These are phyloP conservation scores for Epichloe amarillans DNA, from an alignment of 2,329 filamentous ascomycete genomes.

Conservation along the genomic window DNA sequence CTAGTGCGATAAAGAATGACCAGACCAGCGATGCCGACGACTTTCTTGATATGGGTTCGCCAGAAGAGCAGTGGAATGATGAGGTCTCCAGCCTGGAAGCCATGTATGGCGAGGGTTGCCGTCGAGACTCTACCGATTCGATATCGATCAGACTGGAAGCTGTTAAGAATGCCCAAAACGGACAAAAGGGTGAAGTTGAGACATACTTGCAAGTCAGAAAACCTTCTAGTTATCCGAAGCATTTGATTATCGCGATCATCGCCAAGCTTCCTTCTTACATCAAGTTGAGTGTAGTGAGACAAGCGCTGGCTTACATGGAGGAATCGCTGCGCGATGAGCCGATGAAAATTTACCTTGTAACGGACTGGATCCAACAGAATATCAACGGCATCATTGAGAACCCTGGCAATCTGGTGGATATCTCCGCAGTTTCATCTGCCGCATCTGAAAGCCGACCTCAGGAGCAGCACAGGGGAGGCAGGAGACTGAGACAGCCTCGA, in stretches of 20 bases:
- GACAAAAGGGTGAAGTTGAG: conserved; percentile 35
- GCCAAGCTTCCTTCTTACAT: conserved; percentile 79
- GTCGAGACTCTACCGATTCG: conserved; percentile 43
- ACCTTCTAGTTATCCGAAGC: conserved; percentile 60
- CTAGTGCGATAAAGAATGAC: conserved; percentile 6
- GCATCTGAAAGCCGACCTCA: conserved; percentile 37
- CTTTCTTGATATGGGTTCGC: conserved; percentile 34
- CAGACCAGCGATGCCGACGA: conserved; percentile 20
- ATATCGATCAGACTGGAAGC: conserved; percentile 57
- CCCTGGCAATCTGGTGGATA: conserved; percentile 72
- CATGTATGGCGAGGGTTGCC: conserved; percentile 68
- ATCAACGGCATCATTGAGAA: conserved; percentile 71
- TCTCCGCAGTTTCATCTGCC: conserved; percentile 64
- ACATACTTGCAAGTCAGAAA: conserved; percentile 54
- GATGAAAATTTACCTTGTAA: conserved; percentile 76
- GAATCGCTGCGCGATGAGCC: conserved; percentile 66
- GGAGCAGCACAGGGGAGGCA: conserved; percentile 15
- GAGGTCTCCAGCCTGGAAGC: conserved; percentile 75
- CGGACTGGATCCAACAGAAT: conserved; percentile 84
- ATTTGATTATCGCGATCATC: conserved; percentile 55
- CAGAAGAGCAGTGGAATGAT: conserved; percentile 64
- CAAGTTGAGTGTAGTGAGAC: conserved; percentile 73
- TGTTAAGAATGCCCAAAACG: conserved; percentile 39
- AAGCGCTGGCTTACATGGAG: conserved; percentile 57
- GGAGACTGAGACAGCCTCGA: conserved; percentile 32